Evolutionary conservation across 1,139 yeast genomes (phyloP).

Genomic region (Lodderomyces pseudojiufengensis): DNA sequence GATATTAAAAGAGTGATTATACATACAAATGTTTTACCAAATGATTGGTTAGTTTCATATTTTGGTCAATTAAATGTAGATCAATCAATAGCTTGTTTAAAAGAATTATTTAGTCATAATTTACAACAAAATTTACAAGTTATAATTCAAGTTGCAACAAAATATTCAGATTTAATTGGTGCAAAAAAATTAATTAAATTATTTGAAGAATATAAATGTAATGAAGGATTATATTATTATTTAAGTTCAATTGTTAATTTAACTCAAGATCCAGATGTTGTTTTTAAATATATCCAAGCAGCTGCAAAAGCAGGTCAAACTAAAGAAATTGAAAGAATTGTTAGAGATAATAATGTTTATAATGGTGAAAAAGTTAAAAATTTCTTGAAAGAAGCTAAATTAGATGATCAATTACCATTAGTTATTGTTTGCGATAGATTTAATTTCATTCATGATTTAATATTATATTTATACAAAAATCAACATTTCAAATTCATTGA

Average conservation of each 20-base stretch:
- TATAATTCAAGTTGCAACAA: slow-evolving; percentile 94
- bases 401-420: slow-evolving; percentile 94
- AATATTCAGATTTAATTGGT: slow-evolving; percentile 92
- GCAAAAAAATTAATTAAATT: slow-evolving; percentile 78
- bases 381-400: slow-evolving; percentile 87
- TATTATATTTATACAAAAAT: slow-evolving; percentile 88
- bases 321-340: slow-evolving; percentile 93
- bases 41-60: slow-evolving; percentile 90
- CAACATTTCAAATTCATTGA: slow-evolving; percentile 94
- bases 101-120: slow-evolving; percentile 78
- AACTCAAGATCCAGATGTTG: slow-evolving; percentile 93
- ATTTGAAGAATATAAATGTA: slow-evolving; percentile 89
- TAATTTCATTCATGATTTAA: slow-evolving; percentile 88
- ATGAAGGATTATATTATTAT: slow-evolving; percentile 92
- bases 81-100: slow-evolving; percentile 84
- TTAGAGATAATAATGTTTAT: slow-evolving; percentile 88
- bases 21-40: slow-evolving; percentile 80
- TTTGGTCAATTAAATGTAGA: slow-evolving; percentile 94
- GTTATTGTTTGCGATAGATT: slow-evolving; percentile 94
- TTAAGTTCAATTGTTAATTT: slow-evolving; percentile 89
- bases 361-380: slow-evolving; percentile 97
- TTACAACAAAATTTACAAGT: slow-evolving; percentile 87
- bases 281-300: slow-evolving; percentile 90
- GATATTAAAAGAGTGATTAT: slow-evolving; percentile 94
- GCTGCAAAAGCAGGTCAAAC: slow-evolving; percentile 89